phyloP scores from a whole-genome alignment of 1,284 basidiomycete species.

The Fomitopsis pinicola region DNA sequence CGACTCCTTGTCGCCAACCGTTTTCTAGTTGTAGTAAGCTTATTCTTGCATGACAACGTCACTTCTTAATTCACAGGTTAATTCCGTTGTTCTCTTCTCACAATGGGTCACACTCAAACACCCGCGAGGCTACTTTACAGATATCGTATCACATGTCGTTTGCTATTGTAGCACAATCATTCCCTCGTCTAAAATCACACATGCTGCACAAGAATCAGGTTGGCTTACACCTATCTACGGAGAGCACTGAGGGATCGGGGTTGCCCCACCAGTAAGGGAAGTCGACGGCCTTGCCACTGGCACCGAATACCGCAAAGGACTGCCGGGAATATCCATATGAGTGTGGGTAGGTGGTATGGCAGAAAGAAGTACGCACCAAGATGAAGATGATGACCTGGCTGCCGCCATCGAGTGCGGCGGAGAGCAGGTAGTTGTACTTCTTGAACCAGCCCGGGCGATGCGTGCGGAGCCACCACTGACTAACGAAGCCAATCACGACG shows the following conservation, averaged over 20 bases:
- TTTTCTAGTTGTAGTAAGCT: no score
- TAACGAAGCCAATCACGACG: conserved; percentile 40
- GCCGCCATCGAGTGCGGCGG: conserved; percentile 44
- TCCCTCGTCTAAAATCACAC: not conserved
- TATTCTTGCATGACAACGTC: no score
- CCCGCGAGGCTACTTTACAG: not conserved
- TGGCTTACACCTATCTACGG: conserved; percentile 24
- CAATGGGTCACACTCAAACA: not conserved
- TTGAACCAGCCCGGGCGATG: conserved; percentile 44
- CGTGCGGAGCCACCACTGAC: conserved; percentile 46
- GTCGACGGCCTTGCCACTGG: conserved; percentile 51
- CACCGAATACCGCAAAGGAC: conserved; percentile 68
- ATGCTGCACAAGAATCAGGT: not conserved
- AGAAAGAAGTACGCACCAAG: conserved; percentile 22
- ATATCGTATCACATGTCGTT: not conserved
- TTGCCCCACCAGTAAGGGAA: conserved; percentile 41
- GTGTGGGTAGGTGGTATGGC: not conserved
- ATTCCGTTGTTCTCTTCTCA: no score
- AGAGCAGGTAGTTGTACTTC: conserved; percentile 46
- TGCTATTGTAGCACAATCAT: not conserved
- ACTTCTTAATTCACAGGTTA: no score
- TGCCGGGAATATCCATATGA: conserved; percentile 11
- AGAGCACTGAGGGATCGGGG: conserved; percentile 18
- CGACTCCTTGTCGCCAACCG: no score
- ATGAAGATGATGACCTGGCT: conserved; percentile 45